Conservation (phyloP, 139 green algal species). For the Micromonas pusilla region DNA sequence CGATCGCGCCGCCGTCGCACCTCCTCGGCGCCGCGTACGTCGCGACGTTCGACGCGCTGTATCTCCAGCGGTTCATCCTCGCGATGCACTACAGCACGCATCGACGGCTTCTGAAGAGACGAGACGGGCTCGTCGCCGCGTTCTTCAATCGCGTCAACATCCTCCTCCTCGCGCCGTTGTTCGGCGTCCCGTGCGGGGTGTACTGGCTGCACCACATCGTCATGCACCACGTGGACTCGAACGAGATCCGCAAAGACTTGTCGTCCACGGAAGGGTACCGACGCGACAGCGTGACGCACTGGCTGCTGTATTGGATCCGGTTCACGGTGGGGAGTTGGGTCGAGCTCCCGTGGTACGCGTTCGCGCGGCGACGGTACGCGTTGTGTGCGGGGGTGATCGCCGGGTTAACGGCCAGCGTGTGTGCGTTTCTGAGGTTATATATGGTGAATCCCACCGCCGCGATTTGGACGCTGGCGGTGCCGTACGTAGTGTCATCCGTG, state of each 20-base stretch:
- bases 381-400: not conserved
- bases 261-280: constrained; percentile 77
- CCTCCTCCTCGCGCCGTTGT: constrained; percentile 53
- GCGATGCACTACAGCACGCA: constrained; percentile 68
- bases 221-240: constrained; percentile 85
- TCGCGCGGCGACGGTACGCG: constrained; percentile 32
- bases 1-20: not conserved
- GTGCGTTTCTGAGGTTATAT: no score
- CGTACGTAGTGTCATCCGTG: constrained; percentile 61
- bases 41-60: constrained; percentile 50
- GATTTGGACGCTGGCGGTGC: constrained; percentile 63
- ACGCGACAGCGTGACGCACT: constrained; percentile 60
- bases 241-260: constrained; percentile 49
- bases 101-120: constrained; percentile 32
- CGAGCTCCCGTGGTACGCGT: constrained; percentile 61
- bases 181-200: constrained; percentile 62
- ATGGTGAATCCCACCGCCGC: constrained; percentile 44
- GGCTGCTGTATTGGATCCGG: constrained; percentile 43
- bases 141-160: constrained; percentile 46
- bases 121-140: not conserved
- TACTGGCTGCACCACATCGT: constrained; percentile 75
- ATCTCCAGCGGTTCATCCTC: constrained; percentile 67
- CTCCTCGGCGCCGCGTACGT: constrained; percentile 46
- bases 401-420: not conserved
- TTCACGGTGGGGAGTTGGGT: constrained; percentile 42